A percentile compares a stretch with the other conserved stretches of the same genome.
These are phyloP conservation scores for Erodium moschatum DNA, from an alignment of 441 rosid genomes.

Conservation along the genomic window DNA sequence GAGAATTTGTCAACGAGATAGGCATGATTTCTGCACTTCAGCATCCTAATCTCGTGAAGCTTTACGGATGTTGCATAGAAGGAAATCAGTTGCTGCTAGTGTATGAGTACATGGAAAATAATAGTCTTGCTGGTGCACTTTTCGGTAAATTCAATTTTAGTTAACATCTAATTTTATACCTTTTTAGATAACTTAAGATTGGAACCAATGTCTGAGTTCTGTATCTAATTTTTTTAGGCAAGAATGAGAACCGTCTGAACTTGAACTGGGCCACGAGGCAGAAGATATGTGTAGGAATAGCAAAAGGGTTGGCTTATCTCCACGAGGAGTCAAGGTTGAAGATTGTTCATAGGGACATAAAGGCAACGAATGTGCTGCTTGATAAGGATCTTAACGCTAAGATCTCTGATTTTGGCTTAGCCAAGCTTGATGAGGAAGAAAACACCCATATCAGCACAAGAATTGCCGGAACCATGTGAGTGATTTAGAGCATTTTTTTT, in stretches of 20 bases:
- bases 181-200: background rate
- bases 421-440: no score
- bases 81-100: conserved; percentile 60
- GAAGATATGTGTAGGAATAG: conserved; percentile 53
- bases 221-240: background rate
- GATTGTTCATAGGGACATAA: no score
- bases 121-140: conserved; percentile 66
- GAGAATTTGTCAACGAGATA: conserved; percentile 56
- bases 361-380: no score
- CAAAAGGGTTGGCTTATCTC: conserved; percentile 65
- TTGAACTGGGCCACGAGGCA: conserved; percentile 59
- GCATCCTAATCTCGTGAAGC: conserved; percentile 84
- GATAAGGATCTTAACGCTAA: no score
- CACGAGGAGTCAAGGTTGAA: no score
- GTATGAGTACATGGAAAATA: conserved; percentile 67
- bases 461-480: conserved; percentile 39
- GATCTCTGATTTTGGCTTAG: no score
- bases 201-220: background rate
- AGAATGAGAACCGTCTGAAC: conserved; percentile 33
- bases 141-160: conserved; percentile 35
- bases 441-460: conserved; percentile 46
- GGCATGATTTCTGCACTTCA: conserved; percentile 86
- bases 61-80: conserved; percentile 76
- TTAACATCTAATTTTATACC: background rate
- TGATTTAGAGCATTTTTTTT: no score